Conservation (phyloP, 2,329 filamentous ascomycete genomes). For the Tolypocladium pustulatum region DNA sequence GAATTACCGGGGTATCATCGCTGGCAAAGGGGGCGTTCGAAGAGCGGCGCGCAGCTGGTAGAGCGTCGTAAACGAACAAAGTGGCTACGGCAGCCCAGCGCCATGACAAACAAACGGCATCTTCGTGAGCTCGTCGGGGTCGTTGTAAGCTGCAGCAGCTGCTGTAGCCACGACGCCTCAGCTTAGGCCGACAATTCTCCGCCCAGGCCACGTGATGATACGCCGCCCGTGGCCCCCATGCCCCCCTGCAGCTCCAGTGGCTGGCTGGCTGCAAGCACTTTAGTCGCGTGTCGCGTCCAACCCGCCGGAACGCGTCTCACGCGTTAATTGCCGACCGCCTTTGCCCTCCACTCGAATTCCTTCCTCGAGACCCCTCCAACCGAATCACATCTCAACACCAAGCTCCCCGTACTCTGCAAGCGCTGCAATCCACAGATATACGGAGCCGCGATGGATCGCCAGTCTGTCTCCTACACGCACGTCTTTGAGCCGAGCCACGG, state of each 20-base stretch:
- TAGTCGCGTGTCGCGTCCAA: slow-evolving; percentile 12
- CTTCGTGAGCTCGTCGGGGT: background rate
- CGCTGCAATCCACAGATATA: slow-evolving; percentile 5
- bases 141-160: background rate
- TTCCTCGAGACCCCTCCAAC: slow-evolving; percentile 10
- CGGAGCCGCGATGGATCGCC: slow-evolving; percentile 60
- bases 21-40: slow-evolving; percentile 13
- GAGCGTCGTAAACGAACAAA: background rate
- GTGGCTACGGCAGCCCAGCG: background rate
- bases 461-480: slow-evolving; percentile 76
- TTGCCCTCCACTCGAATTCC: background rate
- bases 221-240: too few species aligned
- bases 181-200: slow-evolving; percentile 9
- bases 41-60: background rate
- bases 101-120: background rate
- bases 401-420: background rate
- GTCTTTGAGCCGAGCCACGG: slow-evolving; percentile 62
- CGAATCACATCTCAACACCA: slow-evolving; percentile 6
- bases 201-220: slow-evolving; percentile 12
- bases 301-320: slow-evolving; percentile 7
- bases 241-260: background rate
- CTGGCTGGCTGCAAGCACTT: slow-evolving; percentile 24
- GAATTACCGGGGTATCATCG: slow-evolving; percentile 40
- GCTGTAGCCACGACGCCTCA: slow-evolving; percentile 9
- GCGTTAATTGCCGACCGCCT: slow-evolving; percentile 8